phyloP scores from a whole-genome alignment of 805 yeast genomes.

The Metschnikowia proteae region DNA sequence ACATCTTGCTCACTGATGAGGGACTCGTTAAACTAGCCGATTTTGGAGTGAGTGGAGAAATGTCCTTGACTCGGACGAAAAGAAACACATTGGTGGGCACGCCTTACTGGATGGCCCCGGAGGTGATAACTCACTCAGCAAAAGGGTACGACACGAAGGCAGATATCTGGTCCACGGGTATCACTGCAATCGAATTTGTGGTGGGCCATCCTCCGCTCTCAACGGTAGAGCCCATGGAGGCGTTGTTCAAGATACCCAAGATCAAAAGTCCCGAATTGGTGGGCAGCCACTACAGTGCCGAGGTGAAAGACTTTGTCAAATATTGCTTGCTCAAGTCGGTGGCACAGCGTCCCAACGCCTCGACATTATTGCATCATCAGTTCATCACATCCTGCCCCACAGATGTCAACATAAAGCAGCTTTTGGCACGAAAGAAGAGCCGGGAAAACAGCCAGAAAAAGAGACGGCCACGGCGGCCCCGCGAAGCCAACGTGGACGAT shows the following conservation, averaged over 20 bases:
- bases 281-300: conserved; percentile 40
- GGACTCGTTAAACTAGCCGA: conserved; percentile 84
- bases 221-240: conserved; percentile 71
- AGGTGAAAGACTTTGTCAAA: conserved; percentile 63
- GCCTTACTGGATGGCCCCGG: conserved; percentile 99
- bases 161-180: conserved; percentile 96
- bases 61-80: conserved; percentile 47
- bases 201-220: conserved; percentile 81
- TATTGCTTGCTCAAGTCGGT: conserved; percentile 70
- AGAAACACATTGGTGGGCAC: conserved; percentile 88
- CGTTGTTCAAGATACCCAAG: conserved; percentile 65
- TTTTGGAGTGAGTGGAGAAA: conserved; percentile 89
- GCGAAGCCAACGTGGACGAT: conserved; percentile 17
- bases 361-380: conserved; percentile 48
- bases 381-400: conserved; percentile 39
- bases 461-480: conserved; percentile 4
- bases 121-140: conserved; percentile 53
- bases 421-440: conserved; percentile 8
- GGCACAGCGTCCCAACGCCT: conserved; percentile 57
- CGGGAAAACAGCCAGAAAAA: conserved; percentile 25
- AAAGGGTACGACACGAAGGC: conserved; percentile 79
- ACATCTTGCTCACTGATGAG: conserved; percentile 63
- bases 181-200: conserved; percentile 81
- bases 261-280: conserved; percentile 56
- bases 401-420: conserved; percentile 11